These are phyloP conservation scores for Pisolithus orientalis DNA, from an alignment of 768 basidiomycete genomes.

Conservation along the genomic window DNA sequence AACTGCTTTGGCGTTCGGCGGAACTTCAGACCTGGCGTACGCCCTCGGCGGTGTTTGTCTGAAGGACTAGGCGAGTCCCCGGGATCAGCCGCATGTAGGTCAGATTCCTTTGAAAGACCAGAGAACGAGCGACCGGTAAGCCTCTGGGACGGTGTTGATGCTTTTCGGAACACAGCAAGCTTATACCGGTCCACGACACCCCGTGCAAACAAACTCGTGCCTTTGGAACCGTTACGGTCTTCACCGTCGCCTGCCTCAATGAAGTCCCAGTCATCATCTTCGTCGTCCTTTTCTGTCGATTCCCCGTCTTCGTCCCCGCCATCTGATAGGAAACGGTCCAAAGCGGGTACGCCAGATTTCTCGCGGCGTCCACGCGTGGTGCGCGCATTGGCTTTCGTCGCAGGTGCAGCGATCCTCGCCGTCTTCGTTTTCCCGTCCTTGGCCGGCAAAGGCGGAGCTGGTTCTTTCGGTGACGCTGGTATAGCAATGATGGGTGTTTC, in stretches of 20 bases:
- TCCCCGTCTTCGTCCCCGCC: conserved; percentile 35
- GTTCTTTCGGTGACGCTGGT: conserved; percentile 12
- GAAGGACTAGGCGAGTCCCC: conserved; percentile 41
- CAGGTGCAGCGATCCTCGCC: conserved; percentile 8
- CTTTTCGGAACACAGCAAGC: conserved; percentile 80
- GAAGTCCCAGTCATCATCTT: conserved; percentile 91
- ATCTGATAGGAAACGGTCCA: conserved; percentile 68
- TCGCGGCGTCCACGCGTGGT: conserved; percentile 51
- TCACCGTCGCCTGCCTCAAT: conserved; percentile 78
- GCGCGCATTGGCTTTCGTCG: conserved; percentile 17
- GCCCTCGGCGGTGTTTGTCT: conserved; percentile 59
- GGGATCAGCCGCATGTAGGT: conserved; percentile 32
- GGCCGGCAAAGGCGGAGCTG: conserved; percentile 24
- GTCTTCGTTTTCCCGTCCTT: conserved; percentile 28
- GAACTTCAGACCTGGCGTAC: conserved; percentile 64
- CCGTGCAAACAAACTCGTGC: conserved; percentile 80
- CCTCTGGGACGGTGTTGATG: conserved; percentile 56
- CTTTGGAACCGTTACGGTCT: conserved; percentile 75
- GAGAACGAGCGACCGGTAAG: conserved; percentile 45
- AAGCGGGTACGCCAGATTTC: conserved; percentile 76
- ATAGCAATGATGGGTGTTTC: conserved; percentile 7
- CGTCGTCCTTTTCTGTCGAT: conserved; percentile 40
- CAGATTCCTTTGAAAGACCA: conserved; percentile 51
- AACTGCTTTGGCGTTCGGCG: conserved; percentile 69
- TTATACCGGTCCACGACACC: conserved; percentile 87